These are phyloP conservation scores for Leccinum arenicola DNA, from an alignment of 768 basidiomycete species.

Conservation along the genomic window DNA sequence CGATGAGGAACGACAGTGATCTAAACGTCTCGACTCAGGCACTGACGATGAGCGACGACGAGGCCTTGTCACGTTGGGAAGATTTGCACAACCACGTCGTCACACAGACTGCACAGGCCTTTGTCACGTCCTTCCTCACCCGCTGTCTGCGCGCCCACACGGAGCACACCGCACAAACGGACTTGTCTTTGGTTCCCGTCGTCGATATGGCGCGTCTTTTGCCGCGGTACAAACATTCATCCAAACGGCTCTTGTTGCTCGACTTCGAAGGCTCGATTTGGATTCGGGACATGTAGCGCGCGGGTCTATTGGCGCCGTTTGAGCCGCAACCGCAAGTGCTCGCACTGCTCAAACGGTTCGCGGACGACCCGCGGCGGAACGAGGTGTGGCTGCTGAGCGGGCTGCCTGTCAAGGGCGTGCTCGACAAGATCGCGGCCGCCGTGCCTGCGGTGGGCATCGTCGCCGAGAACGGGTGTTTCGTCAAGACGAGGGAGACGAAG, in stretches of 20 bases:
- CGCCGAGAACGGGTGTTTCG: constrained; percentile 88
- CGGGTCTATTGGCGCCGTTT: constrained; percentile 41
- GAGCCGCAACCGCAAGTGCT: constrained; percentile 40
- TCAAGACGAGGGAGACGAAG: constrained; percentile 49
- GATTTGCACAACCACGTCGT: constrained; percentile 84
- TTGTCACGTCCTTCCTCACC: constrained; percentile 75
- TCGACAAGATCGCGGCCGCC: constrained; percentile 60
- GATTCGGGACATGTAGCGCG: constrained; percentile 53
- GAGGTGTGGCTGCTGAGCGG: constrained; percentile 85
- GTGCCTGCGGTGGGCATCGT: constrained; percentile 77
- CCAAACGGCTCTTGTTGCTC: constrained; percentile 62
- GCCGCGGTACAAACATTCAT: constrained; percentile 63
- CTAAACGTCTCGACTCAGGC: constrained; percentile 38
- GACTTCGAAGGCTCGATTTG: constrained; percentile 82
- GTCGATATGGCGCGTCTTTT: constrained; percentile 52
- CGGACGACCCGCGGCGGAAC: constrained; percentile 61
- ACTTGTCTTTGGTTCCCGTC: constrained; percentile 34
- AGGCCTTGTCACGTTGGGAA: constrained; percentile 75
- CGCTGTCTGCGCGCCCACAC: constrained; percentile 70
- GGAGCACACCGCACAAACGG: constrained; percentile 48
- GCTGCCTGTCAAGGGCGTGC: constrained; percentile 55
- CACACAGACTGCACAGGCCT: constrained; percentile 83
- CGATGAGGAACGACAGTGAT: not conserved
- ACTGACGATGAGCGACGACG: constrained; percentile 73
- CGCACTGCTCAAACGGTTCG: constrained; percentile 51